phyloP scores from a whole-genome alignment of 306 rosid genomes.

The Alnus glutinosa region DNA sequence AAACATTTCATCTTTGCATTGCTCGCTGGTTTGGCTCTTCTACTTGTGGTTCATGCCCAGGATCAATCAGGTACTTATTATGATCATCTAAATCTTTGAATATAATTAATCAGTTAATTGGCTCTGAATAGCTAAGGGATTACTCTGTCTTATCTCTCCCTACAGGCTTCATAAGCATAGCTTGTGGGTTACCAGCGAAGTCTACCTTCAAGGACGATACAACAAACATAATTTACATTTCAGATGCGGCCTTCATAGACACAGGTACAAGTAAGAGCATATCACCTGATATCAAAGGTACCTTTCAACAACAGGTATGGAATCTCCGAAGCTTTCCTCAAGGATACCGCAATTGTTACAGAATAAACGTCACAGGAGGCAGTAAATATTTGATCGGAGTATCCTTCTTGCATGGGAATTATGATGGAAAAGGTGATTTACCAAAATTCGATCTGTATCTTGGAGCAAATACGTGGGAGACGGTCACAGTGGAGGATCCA shows the following conservation, averaged over 20 bases:
- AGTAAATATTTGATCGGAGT: constrained; percentile 25
- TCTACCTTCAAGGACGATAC: too few relatives aligned
- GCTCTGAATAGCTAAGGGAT: neutral
- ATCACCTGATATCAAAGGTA: neutral
- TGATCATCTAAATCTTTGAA: neutral
- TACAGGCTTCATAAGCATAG: neutral
- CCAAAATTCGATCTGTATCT: constrained; percentile 39
- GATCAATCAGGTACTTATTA: neutral
- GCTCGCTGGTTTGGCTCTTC: neutral
- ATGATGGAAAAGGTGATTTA: constrained; percentile 9
- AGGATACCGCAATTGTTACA: constrained; percentile 48
- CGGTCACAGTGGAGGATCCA: constrained; percentile 1
- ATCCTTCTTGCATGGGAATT: constrained; percentile 11
- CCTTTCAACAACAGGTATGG: neutral
- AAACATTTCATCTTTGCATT: neutral
- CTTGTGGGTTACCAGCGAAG: constrained; percentile 31
- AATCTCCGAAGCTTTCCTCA: constrained; percentile 48
- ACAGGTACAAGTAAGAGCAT: constrained; percentile 22
- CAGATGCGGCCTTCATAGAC: constrained; percentile 23
- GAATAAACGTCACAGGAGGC: constrained; percentile 16
- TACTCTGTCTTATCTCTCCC: neutral
- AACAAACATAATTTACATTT: constrained; percentile 31
- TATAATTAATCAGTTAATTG: neutral
- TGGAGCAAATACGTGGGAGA: constrained; percentile 42
- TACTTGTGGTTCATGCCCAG: neutral